These are phyloP conservation scores for Aspergillus avenaceus DNA, from an alignment of 495 filamentous ascomycete genomes.

Conservation along the genomic window DNA sequence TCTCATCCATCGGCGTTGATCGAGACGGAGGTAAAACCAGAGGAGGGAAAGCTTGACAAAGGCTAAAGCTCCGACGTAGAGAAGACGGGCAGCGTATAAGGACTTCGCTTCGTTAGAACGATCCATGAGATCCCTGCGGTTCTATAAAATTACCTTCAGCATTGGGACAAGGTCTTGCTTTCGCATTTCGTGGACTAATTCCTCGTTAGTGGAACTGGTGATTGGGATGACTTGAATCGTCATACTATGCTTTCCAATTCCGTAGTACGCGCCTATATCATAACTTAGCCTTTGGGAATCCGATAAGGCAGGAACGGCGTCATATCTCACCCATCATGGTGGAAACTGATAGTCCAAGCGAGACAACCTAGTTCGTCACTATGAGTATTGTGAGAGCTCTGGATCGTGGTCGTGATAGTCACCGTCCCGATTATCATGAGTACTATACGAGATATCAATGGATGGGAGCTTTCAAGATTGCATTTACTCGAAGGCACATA, in stretches of 20 bases:
- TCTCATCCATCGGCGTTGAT: background rate
- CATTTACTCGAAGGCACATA: too few species aligned
- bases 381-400: too few species aligned
- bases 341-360: background rate
- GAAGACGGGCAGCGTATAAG: background rate
- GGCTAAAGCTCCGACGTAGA: background rate
- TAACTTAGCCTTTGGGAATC: background rate
- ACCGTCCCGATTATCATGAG: too few species aligned
- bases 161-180: background rate
- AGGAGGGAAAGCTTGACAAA: background rate
- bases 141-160: background rate
- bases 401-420: too few species aligned
- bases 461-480: too few species aligned
- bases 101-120: too few species aligned
- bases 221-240: background rate
- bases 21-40: background rate
- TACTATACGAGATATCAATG: too few species aligned
- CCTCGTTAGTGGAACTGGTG: background rate
- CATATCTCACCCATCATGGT: background rate
- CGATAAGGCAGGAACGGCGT: background rate
- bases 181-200: background rate
- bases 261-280: background rate
- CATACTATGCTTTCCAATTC: background rate
- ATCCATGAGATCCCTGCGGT: too few species aligned
- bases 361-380: background rate